A percentile compares a stretch with the other conserved stretches of the same genome.
These are phyloP conservation scores for Apiospora marii DNA, from an alignment of 2,329 filamentous ascomycete species.

Conservation along the genomic window DNA sequence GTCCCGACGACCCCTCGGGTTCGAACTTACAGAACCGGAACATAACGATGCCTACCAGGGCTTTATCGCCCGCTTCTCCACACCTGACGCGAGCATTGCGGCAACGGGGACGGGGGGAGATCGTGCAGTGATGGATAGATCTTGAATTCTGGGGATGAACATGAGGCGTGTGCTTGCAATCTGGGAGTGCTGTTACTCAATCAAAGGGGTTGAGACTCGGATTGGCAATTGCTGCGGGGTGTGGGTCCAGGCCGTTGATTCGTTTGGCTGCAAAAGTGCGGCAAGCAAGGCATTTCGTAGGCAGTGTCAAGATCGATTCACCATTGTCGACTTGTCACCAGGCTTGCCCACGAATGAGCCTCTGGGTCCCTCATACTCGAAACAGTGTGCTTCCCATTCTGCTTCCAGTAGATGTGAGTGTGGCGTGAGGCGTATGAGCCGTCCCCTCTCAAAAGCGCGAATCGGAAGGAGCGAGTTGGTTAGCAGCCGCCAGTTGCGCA, in stretches of 20 bases:
- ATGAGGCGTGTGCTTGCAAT: not conserved
- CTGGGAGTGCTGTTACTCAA: too few relatives aligned
- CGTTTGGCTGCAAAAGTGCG: too few relatives aligned
- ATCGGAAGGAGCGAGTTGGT: not conserved
- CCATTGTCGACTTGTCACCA: too few relatives aligned
- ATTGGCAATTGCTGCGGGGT: too few relatives aligned
- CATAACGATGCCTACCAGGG: conserved; percentile 25
- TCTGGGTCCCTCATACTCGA: too few relatives aligned
- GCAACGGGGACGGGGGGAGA: conserved; percentile 25
- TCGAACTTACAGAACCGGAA: conserved; percentile 25
- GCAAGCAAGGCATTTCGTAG: too few relatives aligned
- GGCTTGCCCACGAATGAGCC: too few relatives aligned
- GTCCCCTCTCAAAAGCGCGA: not conserved
- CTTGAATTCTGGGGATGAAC: not conserved
- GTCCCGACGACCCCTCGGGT: conserved; percentile 22
- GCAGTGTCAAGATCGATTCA: too few relatives aligned
- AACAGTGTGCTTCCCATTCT: too few relatives aligned
- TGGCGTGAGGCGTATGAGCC: not conserved
- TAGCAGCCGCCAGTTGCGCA: not conserved
- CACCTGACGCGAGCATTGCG: not conserved
- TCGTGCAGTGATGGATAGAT: conserved; percentile 27
- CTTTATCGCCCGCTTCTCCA: conserved; percentile 20
- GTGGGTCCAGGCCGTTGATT: too few relatives aligned
- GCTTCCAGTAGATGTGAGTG: not conserved
- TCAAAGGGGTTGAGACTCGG: too few relatives aligned